Evolutionary conservation across 2,329 filamentous ascomycete species (phyloP).

Genomic region (Didymella pomorum): DNA sequence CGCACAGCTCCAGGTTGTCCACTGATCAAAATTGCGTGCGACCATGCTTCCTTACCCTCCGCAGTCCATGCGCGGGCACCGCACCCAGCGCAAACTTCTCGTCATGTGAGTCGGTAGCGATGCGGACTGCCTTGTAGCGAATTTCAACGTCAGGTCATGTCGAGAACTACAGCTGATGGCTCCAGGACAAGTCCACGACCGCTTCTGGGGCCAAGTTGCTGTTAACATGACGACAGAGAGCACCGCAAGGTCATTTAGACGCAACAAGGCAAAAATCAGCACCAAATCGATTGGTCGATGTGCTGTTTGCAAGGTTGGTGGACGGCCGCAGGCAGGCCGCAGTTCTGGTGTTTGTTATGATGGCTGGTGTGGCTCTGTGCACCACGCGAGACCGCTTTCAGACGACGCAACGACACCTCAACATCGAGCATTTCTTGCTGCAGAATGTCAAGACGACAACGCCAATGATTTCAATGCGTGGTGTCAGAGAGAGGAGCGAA

Average conservation of each 20-base stretch:
- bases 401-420: slow-evolving; percentile 42
- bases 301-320: slow-evolving; percentile 43
- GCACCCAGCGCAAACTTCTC: slow-evolving; percentile 49
- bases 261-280: slow-evolving; percentile 32
- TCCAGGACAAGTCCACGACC: slow-evolving; percentile 20
- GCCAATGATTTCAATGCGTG: slow-evolving; percentile 4
- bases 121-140: slow-evolving; percentile 51
- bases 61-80: slow-evolving; percentile 45
- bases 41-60: slow-evolving; percentile 41
- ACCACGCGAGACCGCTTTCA: slow-evolving; percentile 40
- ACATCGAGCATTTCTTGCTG: slow-evolving; percentile 22
- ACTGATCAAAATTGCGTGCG: slow-evolving; percentile 53
- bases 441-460: slow-evolving; percentile 6
- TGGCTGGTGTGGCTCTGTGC: slow-evolving; percentile 44
- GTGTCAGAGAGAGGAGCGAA: slow-evolving; percentile 22
- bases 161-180: slow-evolving; percentile 21
- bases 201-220: slow-evolving; percentile 29
- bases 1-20: slow-evolving; percentile 48
- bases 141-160: slow-evolving; percentile 50
- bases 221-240: slow-evolving; percentile 30
- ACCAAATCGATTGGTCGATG: slow-evolving; percentile 40
- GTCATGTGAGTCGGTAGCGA: slow-evolving; percentile 52
- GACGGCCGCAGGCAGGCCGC: slow-evolving; percentile 42
- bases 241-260: slow-evolving; percentile 27
- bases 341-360: slow-evolving; percentile 46